Percentiles rank a stretch among this genome's conserved stretches.
phyloP scores from a whole-genome alignment of 352 stramenopile genomes.

The Phytopythium cucurbitacearum region DNA sequence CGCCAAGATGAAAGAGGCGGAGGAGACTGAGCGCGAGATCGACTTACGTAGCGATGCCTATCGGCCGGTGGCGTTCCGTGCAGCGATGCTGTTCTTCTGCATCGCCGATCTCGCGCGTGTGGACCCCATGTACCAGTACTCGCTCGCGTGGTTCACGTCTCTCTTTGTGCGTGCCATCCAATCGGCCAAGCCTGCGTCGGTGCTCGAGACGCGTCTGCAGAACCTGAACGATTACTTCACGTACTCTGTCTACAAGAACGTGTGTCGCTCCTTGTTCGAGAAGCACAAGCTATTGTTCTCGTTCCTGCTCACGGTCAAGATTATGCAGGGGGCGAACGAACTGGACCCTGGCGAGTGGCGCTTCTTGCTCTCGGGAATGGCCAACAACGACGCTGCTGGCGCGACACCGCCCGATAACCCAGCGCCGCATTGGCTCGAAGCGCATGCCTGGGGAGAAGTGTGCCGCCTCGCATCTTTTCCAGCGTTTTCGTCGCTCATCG shows the following conservation, averaged over 20 bases:
- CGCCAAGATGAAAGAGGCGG: slow-evolving; percentile 88
- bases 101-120: slow-evolving; percentile 89
- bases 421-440: slow-evolving; percentile 45
- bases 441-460: slow-evolving; percentile 67
- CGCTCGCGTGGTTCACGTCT: slow-evolving; percentile 90
- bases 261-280: slow-evolving; percentile 93
- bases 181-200: slow-evolving; percentile 73
- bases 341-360: slow-evolving; percentile 86
- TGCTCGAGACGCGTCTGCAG: slow-evolving; percentile 75
- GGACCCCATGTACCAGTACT: slow-evolving; percentile 95
- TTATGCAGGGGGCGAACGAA: slow-evolving; percentile 82
- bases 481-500: slow-evolving; percentile 26
- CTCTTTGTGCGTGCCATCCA: slow-evolving; percentile 90
- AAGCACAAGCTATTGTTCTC: slow-evolving; percentile 94
- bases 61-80: slow-evolving; percentile 84
- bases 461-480: slow-evolving; percentile 27
- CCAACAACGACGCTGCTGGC: slow-evolving; percentile 14
- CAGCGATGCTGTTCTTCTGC: slow-evolving; percentile 91
- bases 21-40: slow-evolving; percentile 90
- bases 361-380: slow-evolving; percentile 88
- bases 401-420: slow-evolving; percentile 14
- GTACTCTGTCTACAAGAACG: slow-evolving; percentile 93
- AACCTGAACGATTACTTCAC: slow-evolving; percentile 92
- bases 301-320: slow-evolving; percentile 90
- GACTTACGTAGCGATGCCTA: slow-evolving; percentile 86